A percentile compares a stretch with the other conserved stretches of the same genome.
phyloP scores from a whole-genome alignment of 805 yeast species.

The Yarrowia sp. region DNA sequence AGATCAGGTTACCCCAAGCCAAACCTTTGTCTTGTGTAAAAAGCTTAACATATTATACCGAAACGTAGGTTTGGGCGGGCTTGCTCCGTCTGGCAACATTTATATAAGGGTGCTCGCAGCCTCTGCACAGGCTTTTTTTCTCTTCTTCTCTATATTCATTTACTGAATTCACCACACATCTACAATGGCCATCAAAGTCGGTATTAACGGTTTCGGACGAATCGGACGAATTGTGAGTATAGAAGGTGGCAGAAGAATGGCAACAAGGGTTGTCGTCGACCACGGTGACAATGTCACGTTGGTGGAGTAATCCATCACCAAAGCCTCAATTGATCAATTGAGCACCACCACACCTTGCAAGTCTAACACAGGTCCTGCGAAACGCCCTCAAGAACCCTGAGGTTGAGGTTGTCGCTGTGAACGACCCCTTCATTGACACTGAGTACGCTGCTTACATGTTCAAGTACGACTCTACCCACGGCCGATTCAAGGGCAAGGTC shows the following conservation, averaged over 20 bases:
- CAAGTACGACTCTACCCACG: slow-evolving; percentile 95
- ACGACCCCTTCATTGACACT: slow-evolving; percentile 88
- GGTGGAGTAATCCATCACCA: neutral
- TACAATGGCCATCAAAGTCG: slow-evolving; percentile 64
- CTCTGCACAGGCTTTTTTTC: neutral
- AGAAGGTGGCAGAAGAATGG: slow-evolving; percentile 15
- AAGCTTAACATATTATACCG: slow-evolving; percentile 37
- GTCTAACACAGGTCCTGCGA: slow-evolving; percentile 58
- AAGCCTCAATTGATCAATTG: slow-evolving; percentile 2
- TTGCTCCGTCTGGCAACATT: slow-evolving; percentile 33
- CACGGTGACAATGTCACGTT: neutral
- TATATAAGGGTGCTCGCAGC: slow-evolving; percentile 25
- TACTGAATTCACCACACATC: slow-evolving; percentile 19
- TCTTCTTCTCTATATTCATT: slow-evolving; percentile 22
- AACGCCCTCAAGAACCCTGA: slow-evolving; percentile 76
- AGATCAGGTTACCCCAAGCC: slow-evolving; percentile 35
- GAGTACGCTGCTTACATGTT: slow-evolving; percentile 95
- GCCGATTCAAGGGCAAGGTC: slow-evolving; percentile 73
- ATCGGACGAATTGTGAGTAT: slow-evolving; percentile 76
- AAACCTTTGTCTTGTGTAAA: slow-evolving; percentile 18
- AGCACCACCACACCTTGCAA: neutral
- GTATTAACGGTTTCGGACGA: slow-evolving; percentile 95
- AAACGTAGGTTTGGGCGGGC: slow-evolving; percentile 30
- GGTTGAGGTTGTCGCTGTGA: slow-evolving; percentile 84
- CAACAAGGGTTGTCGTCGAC: neutral